Evolutionary conservation across 208 protist species (phyloP).

Genomic region (Leishmania arabica): DNA sequence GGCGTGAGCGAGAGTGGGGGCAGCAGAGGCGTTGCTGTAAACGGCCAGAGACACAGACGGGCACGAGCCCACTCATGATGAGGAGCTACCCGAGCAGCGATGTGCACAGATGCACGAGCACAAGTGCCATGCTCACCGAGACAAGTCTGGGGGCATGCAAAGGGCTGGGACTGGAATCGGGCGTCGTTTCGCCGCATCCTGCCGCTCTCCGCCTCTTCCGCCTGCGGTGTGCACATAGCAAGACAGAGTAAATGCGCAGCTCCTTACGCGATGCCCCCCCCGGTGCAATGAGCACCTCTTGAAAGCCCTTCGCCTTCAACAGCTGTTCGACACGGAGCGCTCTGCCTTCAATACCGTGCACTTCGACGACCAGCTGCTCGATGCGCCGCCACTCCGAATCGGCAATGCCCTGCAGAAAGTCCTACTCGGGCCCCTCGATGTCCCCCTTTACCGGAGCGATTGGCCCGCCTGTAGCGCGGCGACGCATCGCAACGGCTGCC

Average conservation of each 20-base stretch:
- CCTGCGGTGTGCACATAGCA: neutral
- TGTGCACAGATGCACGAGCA: neutral
- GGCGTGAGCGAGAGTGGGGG: neutral
- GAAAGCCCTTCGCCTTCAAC: constrained; percentile 31
- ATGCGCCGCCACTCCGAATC: constrained; percentile 33
- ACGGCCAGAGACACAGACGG: neutral
- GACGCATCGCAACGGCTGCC: constrained; percentile 6
- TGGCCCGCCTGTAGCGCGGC: constrained; percentile 2
- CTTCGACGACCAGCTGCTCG: constrained; percentile 46
- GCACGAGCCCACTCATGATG: neutral
- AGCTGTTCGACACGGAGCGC: constrained; percentile 25
- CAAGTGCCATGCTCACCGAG: neutral
- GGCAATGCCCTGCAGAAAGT: constrained; percentile 38
- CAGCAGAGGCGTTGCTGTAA: neutral
- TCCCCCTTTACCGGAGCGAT: constrained; percentile 56
- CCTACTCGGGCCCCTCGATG: constrained; percentile 48
- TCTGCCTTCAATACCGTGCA: constrained; percentile 42
- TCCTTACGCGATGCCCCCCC: constrained; percentile 35
- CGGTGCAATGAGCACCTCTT: constrained; percentile 17
- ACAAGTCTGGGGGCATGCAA: neutral
- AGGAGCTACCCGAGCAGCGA: neutral
- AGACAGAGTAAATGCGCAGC: constrained; percentile 34
- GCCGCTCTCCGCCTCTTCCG: neutral
- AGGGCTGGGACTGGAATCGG: neutral
- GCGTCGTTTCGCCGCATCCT: neutral